A percentile compares a stretch with the other conserved stretches of the same genome.
These are phyloP conservation scores for Atalantia buxifolia DNA, from an alignment of 345 rosid genomes.

Conservation along the genomic window DNA sequence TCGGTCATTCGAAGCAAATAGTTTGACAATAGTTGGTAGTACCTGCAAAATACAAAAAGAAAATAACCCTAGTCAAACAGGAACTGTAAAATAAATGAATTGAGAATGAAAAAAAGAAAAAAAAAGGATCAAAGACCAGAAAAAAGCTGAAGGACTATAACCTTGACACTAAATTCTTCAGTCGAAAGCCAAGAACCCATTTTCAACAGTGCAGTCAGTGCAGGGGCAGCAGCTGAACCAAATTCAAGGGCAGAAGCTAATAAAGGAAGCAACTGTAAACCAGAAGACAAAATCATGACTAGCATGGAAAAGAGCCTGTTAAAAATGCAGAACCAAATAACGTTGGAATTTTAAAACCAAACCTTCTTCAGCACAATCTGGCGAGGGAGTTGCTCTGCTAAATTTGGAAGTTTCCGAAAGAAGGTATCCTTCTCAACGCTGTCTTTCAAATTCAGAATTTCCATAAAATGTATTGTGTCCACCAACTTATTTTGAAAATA, in stretches of 20 bases:
- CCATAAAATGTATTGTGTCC: slow-evolving; percentile 99
- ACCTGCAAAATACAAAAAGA: slow-evolving; percentile 47
- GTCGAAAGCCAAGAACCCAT: slow-evolving; percentile 94
- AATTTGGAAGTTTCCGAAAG: slow-evolving; percentile 95
- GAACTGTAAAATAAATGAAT: neutral
- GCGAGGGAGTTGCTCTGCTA: slow-evolving; percentile 98
- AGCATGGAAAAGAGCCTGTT: slow-evolving; percentile 13
- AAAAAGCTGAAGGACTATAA: slow-evolving; percentile 19
- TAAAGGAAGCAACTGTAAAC: slow-evolving; percentile 88
- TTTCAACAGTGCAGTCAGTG: slow-evolving; percentile 84
- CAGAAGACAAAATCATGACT: slow-evolving; percentile 28
- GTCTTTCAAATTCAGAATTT: slow-evolving; percentile 91
- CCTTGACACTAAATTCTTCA: slow-evolving; percentile 91
- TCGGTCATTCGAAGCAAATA: slow-evolving; percentile 91
- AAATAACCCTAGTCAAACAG: slow-evolving; percentile 6
- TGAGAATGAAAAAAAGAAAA: neutral
- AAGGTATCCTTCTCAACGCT: slow-evolving; percentile 94
- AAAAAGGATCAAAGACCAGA: neutral
- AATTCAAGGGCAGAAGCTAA: slow-evolving; percentile 97
- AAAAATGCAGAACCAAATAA: slow-evolving; percentile 14
- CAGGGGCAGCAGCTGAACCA: slow-evolving; percentile 98
- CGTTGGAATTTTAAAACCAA: slow-evolving; percentile 20
- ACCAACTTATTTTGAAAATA: slow-evolving; percentile 99
- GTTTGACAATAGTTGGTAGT: slow-evolving; percentile 81
- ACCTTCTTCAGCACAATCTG: slow-evolving; percentile 95